phyloP scores from a whole-genome alignment of 2,329 filamentous ascomycete genomes.

The Fusarium sulawesiense region DNA sequence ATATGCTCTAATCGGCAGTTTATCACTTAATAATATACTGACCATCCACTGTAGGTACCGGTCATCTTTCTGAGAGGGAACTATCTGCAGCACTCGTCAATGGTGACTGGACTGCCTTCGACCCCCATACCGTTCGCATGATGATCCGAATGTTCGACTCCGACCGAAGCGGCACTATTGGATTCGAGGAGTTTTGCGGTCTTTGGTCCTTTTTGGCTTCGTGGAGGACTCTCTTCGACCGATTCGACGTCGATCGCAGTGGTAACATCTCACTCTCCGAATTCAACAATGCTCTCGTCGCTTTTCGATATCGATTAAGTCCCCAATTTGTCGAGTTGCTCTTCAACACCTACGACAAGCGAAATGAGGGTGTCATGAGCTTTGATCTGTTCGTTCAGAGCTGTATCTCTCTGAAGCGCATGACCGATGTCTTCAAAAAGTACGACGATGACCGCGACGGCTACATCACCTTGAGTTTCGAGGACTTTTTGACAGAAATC shows the following conservation, averaged over 20 bases:
- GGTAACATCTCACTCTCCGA: conserved; percentile 89
- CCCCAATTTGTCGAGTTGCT: conserved; percentile 84
- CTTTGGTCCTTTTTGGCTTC: conserved; percentile 96
- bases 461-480: conserved; percentile 85
- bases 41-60: conserved; percentile 65
- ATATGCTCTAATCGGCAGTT: not conserved
- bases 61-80: conserved; percentile 86
- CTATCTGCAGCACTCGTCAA: conserved; percentile 93
- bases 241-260: conserved; percentile 87
- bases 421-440: conserved; percentile 99
- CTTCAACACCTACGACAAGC: conserved; percentile 90
- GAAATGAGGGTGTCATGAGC: conserved; percentile 76
- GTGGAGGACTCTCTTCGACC: conserved; percentile 94
- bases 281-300: conserved; percentile 88
- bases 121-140: conserved; percentile 94
- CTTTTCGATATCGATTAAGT: conserved; percentile 93
- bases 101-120: conserved; percentile 94
- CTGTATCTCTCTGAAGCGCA: conserved; percentile 95
- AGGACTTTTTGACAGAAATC: conserved; percentile 81
- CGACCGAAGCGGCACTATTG: conserved; percentile 87
- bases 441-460: conserved; percentile 98
- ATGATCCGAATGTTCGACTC: conserved; percentile 99
- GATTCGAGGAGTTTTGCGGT: conserved; percentile 95
- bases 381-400: conserved; percentile 98
- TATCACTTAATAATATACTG: conserved; percentile 1